Conservation (phyloP, 345 rosid species). For the Physaria fendleri region DNA sequence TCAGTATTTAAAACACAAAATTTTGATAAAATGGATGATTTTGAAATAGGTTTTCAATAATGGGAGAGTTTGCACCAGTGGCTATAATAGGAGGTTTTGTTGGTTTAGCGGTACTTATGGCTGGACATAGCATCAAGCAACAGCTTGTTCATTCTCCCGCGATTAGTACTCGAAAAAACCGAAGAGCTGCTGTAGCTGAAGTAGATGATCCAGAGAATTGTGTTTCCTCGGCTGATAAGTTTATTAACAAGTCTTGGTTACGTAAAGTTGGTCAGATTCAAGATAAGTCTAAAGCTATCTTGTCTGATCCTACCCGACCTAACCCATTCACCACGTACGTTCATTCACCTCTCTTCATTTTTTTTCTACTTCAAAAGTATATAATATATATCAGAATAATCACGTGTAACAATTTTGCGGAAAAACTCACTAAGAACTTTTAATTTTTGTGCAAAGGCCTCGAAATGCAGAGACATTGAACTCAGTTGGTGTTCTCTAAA, state of each 20-base stretch:
- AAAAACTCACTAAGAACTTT: too few species aligned
- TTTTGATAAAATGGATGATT: not conserved
- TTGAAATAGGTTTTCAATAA: conserved; percentile 26
- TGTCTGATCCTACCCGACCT: conserved; percentile 27
- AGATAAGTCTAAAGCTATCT: conserved; percentile 24
- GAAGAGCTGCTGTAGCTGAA: conserved; percentile 42
- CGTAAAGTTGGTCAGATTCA: conserved; percentile 48
- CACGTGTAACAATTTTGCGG: too few species aligned
- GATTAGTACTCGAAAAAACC: conserved; percentile 40
- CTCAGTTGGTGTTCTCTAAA: too few species aligned
- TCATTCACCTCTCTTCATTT: not conserved
- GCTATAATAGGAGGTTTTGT: conserved; percentile 40
- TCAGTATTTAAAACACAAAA: too few species aligned
- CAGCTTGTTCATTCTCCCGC: conserved; percentile 42
- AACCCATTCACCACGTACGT: conserved; percentile 36
- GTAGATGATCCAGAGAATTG: conserved; percentile 40
- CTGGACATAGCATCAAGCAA: conserved; percentile 37
- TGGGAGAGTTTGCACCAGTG: conserved; percentile 40
- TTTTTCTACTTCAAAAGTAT: too few species aligned
- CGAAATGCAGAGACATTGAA: conserved; percentile 38
- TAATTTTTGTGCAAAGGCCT: conserved; percentile 17
- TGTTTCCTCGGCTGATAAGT: conserved; percentile 28
- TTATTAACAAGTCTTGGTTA: conserved; percentile 42
- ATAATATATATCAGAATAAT: too few species aligned
- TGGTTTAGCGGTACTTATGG: conserved; percentile 28